A percentile compares a stretch with the other conserved stretches of the same genome.
Evolutionary conservation across 768 basidiomycete genomes (phyloP).

Genomic region (Leccinum boreale): DNA sequence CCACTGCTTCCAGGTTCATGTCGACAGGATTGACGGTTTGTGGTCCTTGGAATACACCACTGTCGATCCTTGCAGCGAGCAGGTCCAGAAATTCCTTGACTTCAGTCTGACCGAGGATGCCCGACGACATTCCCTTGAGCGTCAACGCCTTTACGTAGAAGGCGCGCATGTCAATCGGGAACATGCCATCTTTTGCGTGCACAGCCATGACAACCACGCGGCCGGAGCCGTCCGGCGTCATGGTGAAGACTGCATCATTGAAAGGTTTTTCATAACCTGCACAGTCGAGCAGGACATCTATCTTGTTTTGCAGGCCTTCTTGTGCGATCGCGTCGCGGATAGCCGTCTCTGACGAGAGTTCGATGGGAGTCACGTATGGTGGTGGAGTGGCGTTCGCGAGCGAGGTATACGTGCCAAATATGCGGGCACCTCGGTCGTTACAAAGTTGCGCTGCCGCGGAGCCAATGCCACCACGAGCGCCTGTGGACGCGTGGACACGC

Average conservation of each 20-base stretch:
- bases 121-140: slow-evolving; percentile 32
- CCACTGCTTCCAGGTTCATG: slow-evolving; percentile 21
- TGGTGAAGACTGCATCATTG: slow-evolving; percentile 33
- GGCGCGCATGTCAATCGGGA: slow-evolving; percentile 29
- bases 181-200: slow-evolving; percentile 31
- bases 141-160: slow-evolving; percentile 32
- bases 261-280: slow-evolving; percentile 32
- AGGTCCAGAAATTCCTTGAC: slow-evolving; percentile 29
- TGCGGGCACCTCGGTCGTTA: slow-evolving; percentile 27
- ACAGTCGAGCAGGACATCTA: slow-evolving; percentile 33
- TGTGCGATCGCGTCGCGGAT: slow-evolving; percentile 29
- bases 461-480: slow-evolving; percentile 35
- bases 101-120: slow-evolving; percentile 18
- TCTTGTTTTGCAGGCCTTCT: slow-evolving; percentile 27
- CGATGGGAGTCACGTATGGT: slow-evolving; percentile 31
- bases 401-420: slow-evolving; percentile 36
- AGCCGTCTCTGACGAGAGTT: slow-evolving; percentile 28
- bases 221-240: slow-evolving; percentile 31
- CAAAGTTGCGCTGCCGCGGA: slow-evolving; percentile 34
- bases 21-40: slow-evolving; percentile 21
- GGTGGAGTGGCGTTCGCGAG: slow-evolving; percentile 23
- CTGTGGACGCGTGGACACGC: slow-evolving; percentile 7
- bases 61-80: slow-evolving; percentile 30
- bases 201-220: slow-evolving; percentile 36
- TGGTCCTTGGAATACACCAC: slow-evolving; percentile 27